Base-by-base conservation (phyloP, 805 yeast species). In the Starmera caribaea region DNA sequence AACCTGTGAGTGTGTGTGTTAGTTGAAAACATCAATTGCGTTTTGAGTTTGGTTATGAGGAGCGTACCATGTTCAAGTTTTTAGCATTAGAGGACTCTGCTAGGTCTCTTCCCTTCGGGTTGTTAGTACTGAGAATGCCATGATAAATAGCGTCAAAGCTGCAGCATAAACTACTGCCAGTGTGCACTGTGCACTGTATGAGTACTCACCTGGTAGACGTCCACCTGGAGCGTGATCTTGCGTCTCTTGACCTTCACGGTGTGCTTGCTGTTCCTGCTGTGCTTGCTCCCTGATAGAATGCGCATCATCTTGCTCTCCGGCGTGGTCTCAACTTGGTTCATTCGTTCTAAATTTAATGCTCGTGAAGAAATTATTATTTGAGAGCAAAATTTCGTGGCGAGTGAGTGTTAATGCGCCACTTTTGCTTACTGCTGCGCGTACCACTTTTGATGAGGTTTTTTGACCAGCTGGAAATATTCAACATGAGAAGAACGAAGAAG, bases 191-290 rank as follows among this genome's bases (percentile, higher is more conserved):
- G n/a, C n/a, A n/a, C n/a, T n/a, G n/a, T n/a, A n/a, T n/a, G n/a
- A n/a, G n/a, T 8, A 36, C 49, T 36, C 24, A 45, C 51, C 31
- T 45, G 43, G 1, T 45, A 9, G 10, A 54, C 30, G 32, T 50
- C 48, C 5, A 52, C 50, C 15, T 40, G 41, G 15, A 54, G 38
- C 8, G 37, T 28, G 30, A 15, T 8, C 21, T n/a, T 15, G 30
- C 32, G 35, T n/a, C 27, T 11, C 26, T 17, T 34, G 15, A 34
- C 36, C 36, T 39, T 45, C 16, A 50, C 46, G 13, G 24, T 32
- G 12, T 38, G 31, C 38, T 38, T 34, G 14, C 10, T 28, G 13
- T 29, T 21, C 30, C 30, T 42, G 26, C 30, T 39, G 24, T 40
- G 32, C 12, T 34, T 39, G 26, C 35, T 37, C 9, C 35, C 28